phyloP scores from a whole-genome alignment of 2,329 filamentous ascomycete genomes.

The Aspergillus pseudoterreus region DNA sequence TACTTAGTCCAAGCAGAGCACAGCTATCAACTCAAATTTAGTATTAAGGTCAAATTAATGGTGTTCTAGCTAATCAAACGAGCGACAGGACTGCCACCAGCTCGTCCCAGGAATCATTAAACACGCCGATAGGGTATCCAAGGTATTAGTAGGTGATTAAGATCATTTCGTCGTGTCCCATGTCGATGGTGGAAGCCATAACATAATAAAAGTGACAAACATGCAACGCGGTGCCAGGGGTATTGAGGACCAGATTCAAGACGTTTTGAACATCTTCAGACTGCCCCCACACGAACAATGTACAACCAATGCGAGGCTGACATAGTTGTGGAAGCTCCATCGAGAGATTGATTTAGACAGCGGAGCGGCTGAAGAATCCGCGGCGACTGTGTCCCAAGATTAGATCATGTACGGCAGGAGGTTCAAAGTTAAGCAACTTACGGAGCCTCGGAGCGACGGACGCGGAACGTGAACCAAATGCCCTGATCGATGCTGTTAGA shows the following conservation, averaged over 20 bases:
- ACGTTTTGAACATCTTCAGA: neutral
- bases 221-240: neutral
- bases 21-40: neutral
- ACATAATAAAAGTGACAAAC: neutral
- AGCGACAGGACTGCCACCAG: neutral
- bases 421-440: neutral
- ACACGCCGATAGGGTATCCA: conserved; percentile 11
- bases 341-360: conserved; percentile 2
- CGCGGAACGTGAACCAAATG: conserved; percentile 35
- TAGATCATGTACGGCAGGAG: neutral
- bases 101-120: conserved; percentile 1
- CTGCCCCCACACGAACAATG: neutral
- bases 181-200: conserved; percentile 2
- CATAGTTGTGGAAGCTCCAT: neutral
- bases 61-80: neutral
- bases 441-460: conserved; percentile 8
- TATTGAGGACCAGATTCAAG: neutral
- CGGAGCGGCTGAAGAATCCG: conserved; percentile 10
- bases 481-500: conserved; percentile 17
- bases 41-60: neutral
- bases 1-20: too few species aligned
- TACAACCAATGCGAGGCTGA: neutral
- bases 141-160: conserved; percentile 1
- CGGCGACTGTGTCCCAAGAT: conserved; percentile 1
- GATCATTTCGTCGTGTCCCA: conserved; percentile 8